Evolutionary conservation across 345 rosid species (phyloP).

Genomic region (Camelina laxa): DNA sequence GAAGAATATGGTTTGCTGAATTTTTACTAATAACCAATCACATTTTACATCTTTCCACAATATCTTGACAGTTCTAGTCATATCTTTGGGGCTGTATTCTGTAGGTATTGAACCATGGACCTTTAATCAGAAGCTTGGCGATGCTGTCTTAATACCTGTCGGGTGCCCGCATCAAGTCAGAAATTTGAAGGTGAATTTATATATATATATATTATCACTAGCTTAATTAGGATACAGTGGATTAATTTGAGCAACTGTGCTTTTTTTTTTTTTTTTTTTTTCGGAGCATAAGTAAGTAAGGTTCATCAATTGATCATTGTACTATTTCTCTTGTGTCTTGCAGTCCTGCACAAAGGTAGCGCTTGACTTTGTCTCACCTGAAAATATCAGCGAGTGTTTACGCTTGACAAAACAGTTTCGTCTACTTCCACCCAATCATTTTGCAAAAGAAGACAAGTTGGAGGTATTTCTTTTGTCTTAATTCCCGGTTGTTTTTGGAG

Average conservation of each 20-base stretch:
- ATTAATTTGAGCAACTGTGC: not conserved
- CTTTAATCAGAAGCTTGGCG: conserved; percentile 45
- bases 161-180: conserved; percentile 52
- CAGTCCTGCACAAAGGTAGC: conserved; percentile 80
- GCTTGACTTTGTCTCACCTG: conserved; percentile 69
- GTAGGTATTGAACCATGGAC: conserved; percentile 50
- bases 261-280: not conserved
- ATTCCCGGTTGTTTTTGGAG: not conserved
- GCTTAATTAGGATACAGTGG: conserved; percentile 1
- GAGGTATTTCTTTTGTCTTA: conserved; percentile 45
- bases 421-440: conserved; percentile 59
- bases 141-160: conserved; percentile 45
- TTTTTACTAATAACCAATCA: not conserved
- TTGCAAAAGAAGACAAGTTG: conserved; percentile 64
- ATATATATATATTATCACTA: too few relatives aligned
- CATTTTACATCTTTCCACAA: not conserved
- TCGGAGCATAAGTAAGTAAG: not conserved
- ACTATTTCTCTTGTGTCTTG: not conserved
- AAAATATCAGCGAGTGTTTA: conserved; percentile 60
- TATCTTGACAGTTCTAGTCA: not conserved
- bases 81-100: conserved; percentile 3
- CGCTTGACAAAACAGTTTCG: conserved; percentile 63
- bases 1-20: conserved; percentile 66
- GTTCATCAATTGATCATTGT: conserved; percentile 1
- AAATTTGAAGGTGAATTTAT: conserved; percentile 40